Percentiles rank a stretch among this genome's conserved stretches.
These are phyloP conservation scores for Oxytropis ochrocephala DNA, from an alignment of 306 rosid species.

Conservation along the genomic window DNA sequence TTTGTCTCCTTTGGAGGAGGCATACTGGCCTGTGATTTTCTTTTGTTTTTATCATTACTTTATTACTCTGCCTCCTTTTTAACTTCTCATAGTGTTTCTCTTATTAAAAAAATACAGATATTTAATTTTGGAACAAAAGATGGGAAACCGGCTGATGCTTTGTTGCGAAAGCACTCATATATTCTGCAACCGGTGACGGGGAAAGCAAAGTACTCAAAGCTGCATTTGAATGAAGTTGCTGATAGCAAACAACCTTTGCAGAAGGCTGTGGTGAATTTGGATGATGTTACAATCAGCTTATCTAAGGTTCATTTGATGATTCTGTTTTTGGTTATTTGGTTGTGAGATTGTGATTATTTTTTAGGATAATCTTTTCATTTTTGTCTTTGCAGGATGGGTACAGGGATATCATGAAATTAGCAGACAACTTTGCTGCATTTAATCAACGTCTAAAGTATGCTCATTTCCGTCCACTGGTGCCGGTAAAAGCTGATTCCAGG, in stretches of 20 bases:
- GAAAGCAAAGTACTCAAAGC: constrained; percentile 73
- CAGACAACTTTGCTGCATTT: constrained; percentile 91
- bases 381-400: constrained; percentile 74
- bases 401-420: constrained; percentile 67
- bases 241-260: constrained; percentile 72
- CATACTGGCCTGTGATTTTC: constrained; percentile 5
- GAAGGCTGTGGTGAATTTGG: constrained; percentile 83
- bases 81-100: constrained; percentile 9
- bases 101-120: constrained; percentile 45
- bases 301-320: constrained; percentile 55
- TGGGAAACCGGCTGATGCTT: constrained; percentile 66
- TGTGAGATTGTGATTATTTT: constrained; percentile 5
- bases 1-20: not conserved
- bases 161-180: constrained; percentile 50
- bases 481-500: constrained; percentile 67
- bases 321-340: not conserved
- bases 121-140: constrained; percentile 81
- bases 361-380: constrained; percentile 7
- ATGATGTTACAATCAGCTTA: constrained; percentile 89
- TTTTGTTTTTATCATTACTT: constrained; percentile 8
- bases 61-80: not conserved
- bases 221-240: constrained; percentile 52
- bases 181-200: constrained; percentile 89
- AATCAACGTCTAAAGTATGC: constrained; percentile 90
- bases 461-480: constrained; percentile 75